These are phyloP conservation scores for Claviceps pusilla DNA, from an alignment of 2,329 filamentous ascomycete species.

Conservation along the genomic window DNA sequence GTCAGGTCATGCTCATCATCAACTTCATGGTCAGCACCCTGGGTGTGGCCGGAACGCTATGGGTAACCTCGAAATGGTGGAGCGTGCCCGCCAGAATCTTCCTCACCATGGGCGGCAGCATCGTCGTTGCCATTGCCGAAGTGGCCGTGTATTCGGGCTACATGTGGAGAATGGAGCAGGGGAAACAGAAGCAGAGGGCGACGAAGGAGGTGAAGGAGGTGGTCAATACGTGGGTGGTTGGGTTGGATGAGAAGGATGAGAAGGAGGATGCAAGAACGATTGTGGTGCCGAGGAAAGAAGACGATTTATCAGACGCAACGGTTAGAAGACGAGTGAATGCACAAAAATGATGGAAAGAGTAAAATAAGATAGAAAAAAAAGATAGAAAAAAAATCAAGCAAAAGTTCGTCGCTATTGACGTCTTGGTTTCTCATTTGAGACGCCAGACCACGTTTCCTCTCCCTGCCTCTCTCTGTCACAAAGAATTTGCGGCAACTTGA, in stretches of 20 bases:
- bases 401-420: neutral
- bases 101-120: slow-evolving; percentile 53
- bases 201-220: slow-evolving; percentile 53
- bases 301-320: slow-evolving; percentile 5
- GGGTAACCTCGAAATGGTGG: slow-evolving; percentile 68
- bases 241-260: slow-evolving; percentile 15
- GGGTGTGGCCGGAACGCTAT: slow-evolving; percentile 61
- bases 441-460: neutral
- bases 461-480: too few relatives aligned
- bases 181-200: slow-evolving; percentile 46
- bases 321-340: slow-evolving; percentile 15
- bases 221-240: slow-evolving; percentile 55
- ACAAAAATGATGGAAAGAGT: neutral
- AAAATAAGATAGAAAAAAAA: too few relatives aligned
- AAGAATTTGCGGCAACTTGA: neutral
- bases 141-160: slow-evolving; percentile 66
- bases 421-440: neutral
- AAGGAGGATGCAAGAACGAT: slow-evolving; percentile 12
- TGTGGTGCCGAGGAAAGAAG: slow-evolving; percentile 12
- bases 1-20: slow-evolving; percentile 71
- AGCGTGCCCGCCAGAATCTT: slow-evolving; percentile 54
- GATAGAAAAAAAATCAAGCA: too few relatives aligned
- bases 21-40: slow-evolving; percentile 82
- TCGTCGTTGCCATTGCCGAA: slow-evolving; percentile 59
- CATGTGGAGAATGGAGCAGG: slow-evolving; percentile 53